Evolutionary conservation across 2,329 filamentous ascomycete species (phyloP).

Genomic region (Fusarium sp.): DNA sequence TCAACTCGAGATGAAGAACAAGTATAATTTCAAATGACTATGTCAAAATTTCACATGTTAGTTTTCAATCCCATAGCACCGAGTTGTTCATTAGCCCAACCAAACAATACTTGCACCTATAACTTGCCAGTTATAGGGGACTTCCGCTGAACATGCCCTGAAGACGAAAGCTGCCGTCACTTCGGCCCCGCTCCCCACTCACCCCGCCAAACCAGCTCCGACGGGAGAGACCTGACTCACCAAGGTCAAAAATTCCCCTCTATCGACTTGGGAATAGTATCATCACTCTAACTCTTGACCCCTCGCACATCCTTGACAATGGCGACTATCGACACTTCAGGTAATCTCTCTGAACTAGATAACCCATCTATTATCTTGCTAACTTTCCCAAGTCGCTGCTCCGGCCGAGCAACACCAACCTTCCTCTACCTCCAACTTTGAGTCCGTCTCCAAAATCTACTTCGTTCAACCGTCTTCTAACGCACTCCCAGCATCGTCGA

Average conservation of each 20-base stretch:
- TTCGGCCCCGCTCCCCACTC: conserved; percentile 43
- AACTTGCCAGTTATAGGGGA: background rate
- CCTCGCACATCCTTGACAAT: conserved; percentile 14
- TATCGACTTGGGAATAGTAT: conserved; percentile 41
- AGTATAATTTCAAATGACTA: no score
- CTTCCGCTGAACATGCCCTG: conserved; percentile 9
- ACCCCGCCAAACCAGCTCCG: conserved; percentile 45
- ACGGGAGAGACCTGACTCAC: conserved; percentile 39
- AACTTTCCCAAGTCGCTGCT: conserved; percentile 25
- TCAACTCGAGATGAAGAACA: background rate
- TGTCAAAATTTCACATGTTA: background rate
- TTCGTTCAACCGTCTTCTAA: conserved; percentile 1
- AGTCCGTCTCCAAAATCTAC: conserved; percentile 39
- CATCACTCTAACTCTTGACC: conserved; percentile 14
- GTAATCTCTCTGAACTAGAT: background rate
- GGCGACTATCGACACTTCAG: conserved; percentile 39
- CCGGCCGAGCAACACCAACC: conserved; percentile 42
- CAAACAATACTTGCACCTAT: no score
- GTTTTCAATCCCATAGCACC: no score
- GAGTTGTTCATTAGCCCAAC: background rate
- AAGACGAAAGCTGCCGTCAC: conserved; percentile 15
- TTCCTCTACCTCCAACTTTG: conserved; percentile 45
- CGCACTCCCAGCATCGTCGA: conserved; percentile 64
- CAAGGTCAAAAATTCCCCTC: conserved; percentile 45
- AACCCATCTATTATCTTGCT: background rate